These are phyloP conservation scores for Linnemannia zychae DNA, from an alignment of 192 early-diverging fungal species.

Conservation along the genomic window DNA sequence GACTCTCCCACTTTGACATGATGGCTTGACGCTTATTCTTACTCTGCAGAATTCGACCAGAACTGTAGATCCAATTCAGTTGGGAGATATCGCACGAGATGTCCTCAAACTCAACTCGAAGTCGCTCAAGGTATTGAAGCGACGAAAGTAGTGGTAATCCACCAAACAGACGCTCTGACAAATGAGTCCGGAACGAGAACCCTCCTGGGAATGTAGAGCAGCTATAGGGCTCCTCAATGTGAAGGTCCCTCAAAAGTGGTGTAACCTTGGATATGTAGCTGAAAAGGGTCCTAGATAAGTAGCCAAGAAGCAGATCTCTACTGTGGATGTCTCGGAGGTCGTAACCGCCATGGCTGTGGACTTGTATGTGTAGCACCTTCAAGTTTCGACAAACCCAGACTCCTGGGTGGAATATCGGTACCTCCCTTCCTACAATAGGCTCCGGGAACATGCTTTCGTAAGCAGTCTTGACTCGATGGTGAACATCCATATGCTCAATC, in stretches of 20 bases:
- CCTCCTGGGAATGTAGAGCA: background rate
- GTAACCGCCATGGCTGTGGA: background rate
- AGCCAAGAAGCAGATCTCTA: background rate
- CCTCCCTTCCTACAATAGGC: background rate
- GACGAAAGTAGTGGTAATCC: background rate
- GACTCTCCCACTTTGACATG: background rate
- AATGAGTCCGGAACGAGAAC: background rate
- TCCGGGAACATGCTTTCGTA: background rate
- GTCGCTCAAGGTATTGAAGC: background rate
- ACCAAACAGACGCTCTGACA: background rate
- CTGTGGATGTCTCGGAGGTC: background rate
- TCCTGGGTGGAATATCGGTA: background rate
- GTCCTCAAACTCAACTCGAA: background rate
- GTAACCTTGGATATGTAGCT: slow-evolving; percentile 6
- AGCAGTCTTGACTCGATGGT: background rate
- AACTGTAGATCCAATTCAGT: background rate
- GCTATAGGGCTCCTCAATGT: background rate
- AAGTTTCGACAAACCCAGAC: background rate
- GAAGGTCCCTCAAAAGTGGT: background rate
- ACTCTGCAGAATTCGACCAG: background rate
- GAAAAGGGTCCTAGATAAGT: background rate
- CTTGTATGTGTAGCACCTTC: background rate
- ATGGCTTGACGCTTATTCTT: background rate
- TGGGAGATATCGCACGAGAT: background rate
- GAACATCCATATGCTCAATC: background rate